Percentiles rank a stretch among this genome's conserved stretches.
Evolutionary conservation across 176 grass and related monocot genomes (phyloP).

Genomic region (Juncus effusus): DNA sequence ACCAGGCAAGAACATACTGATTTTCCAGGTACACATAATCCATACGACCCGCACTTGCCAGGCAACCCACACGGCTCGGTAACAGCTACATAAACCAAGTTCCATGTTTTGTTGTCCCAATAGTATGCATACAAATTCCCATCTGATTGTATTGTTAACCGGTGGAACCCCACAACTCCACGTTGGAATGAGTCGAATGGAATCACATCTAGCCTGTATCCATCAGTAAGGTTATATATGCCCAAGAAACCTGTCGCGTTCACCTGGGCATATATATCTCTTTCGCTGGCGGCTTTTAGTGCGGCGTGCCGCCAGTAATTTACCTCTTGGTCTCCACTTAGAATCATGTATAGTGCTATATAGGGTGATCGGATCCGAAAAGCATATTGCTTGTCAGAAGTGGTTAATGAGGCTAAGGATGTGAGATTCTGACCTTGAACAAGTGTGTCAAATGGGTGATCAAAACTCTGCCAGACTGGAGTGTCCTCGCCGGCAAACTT

Average conservation of each 20-base stretch:
- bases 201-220: slow-evolving; percentile 36
- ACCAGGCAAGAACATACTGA: slow-evolving; percentile 46
- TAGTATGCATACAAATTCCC: slow-evolving; percentile 68
- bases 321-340: slow-evolving; percentile 36
- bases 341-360: slow-evolving; percentile 48
- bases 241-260: slow-evolving; percentile 60
- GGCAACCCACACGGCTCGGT: slow-evolving; percentile 41
- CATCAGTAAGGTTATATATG: slow-evolving; percentile 30
- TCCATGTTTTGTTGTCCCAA: slow-evolving; percentile 42
- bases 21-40: slow-evolving; percentile 44
- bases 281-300: slow-evolving; percentile 12
- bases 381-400: slow-evolving; percentile 39
- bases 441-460: slow-evolving; percentile 53
- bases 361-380: slow-evolving; percentile 33
- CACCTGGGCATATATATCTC: slow-evolving; percentile 42
- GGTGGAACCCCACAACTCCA: slow-evolving; percentile 37
- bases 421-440: slow-evolving; percentile 70
- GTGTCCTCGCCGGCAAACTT: not conserved
- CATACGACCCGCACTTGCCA: slow-evolving; percentile 48
- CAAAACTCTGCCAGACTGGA: slow-evolving; percentile 55
- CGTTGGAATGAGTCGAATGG: slow-evolving; percentile 56
- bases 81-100: slow-evolving; percentile 42
- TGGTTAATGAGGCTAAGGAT: slow-evolving; percentile 36
- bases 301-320: slow-evolving; percentile 57
- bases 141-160: slow-evolving; percentile 58